These are phyloP conservation scores for Coemansia sp. DNA, from an alignment of 192 early-diverging fungal species.

Conservation along the genomic window DNA sequence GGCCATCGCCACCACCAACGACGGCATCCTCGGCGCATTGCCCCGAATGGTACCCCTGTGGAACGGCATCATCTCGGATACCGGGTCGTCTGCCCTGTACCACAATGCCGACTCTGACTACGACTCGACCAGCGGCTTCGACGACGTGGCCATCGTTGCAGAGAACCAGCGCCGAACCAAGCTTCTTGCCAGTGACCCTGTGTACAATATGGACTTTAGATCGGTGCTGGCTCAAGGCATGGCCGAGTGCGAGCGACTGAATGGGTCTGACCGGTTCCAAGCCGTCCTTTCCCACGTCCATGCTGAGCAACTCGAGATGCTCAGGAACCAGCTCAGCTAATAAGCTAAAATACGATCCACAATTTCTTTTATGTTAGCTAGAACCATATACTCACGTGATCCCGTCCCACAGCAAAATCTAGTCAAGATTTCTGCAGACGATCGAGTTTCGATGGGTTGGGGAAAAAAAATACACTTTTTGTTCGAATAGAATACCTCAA, in stretches of 20 bases:
- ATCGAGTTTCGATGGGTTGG: no score
- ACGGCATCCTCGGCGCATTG: conserved; percentile 26
- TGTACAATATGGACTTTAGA: conserved; percentile 33
- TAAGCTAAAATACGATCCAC: no score
- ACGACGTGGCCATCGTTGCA: conserved; percentile 12
- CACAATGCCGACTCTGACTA: conserved; percentile 21
- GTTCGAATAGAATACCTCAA: no score
- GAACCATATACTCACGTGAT: no score
- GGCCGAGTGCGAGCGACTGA: conserved; percentile 39
- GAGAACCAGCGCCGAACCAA: conserved; percentile 29
- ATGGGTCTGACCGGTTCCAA: conserved; percentile 32
- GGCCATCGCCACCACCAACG: conserved; percentile 35
- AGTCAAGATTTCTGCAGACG: no score
- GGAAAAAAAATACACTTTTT: no score
- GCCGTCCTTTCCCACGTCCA: conserved; percentile 31
- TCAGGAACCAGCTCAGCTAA: conserved; percentile 32
- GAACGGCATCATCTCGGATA: conserved; percentile 46
- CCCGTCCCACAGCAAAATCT: no score
- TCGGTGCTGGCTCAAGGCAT: conserved; percentile 24
- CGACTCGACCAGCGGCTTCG: conserved; percentile 1
- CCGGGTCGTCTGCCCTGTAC: conserved; percentile 32
- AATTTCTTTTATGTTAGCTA: no score
- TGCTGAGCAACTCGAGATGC: conserved; percentile 23
- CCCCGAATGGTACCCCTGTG: conserved; percentile 47
- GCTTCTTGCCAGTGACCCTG: conserved; percentile 33